These are phyloP conservation scores for Psophocarpus tetragonolobus DNA, from an alignment of 306 rosid species.

Conservation along the genomic window DNA sequence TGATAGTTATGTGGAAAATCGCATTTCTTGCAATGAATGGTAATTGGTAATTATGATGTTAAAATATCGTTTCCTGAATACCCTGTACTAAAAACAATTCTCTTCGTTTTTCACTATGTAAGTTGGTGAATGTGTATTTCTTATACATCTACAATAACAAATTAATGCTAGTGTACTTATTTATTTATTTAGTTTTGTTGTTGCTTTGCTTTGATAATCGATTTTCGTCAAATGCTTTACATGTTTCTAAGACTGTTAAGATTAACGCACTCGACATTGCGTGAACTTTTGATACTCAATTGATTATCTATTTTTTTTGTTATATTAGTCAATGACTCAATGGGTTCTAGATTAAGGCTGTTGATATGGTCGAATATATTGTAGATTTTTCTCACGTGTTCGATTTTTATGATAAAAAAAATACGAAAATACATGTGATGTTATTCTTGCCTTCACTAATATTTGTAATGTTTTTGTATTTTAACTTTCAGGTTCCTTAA, in stretches of 20 bases:
- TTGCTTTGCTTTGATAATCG: background rate
- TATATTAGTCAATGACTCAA: no score
- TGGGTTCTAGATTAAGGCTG: no score
- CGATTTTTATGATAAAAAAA: no score
- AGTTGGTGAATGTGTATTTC: background rate
- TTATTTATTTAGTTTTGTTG: background rate
- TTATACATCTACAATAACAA: background rate
- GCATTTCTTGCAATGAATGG: background rate
- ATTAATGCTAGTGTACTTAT: background rate
- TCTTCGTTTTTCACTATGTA: background rate
- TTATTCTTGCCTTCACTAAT: background rate
- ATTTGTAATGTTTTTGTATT: background rate
- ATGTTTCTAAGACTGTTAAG: background rate
- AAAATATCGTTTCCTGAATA: background rate
- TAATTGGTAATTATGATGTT: background rate
- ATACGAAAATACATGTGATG: background rate
- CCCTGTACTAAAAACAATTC: background rate
- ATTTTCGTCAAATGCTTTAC: background rate
- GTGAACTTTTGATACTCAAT: background rate
- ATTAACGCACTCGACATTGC: background rate
- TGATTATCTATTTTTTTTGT: background rate
- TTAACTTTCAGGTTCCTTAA: constrained; percentile 24
- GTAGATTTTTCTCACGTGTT: no score
- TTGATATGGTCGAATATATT: no score
- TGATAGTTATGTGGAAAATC: background rate